Conservation (phyloP, 208 protist genomes). For the Acanthamoeba triangularis region DNA sequence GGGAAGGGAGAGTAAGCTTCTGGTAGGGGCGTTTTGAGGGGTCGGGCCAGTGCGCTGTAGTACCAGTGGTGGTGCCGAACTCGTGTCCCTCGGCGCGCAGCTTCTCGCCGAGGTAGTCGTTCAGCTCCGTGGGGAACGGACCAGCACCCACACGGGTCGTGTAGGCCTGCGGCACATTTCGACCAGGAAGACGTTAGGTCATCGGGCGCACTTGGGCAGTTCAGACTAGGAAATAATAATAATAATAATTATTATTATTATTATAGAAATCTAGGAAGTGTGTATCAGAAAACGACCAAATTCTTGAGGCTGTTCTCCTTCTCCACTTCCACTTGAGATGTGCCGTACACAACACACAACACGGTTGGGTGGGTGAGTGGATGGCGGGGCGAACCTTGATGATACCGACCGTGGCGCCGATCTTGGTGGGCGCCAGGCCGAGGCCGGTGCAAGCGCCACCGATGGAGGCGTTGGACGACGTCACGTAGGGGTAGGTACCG, state of each 20-base stretch:
- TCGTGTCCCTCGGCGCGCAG: slow-evolving; percentile 88
- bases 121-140: slow-evolving; percentile 88
- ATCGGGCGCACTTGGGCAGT: neutral
- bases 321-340: neutral
- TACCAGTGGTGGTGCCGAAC: slow-evolving; percentile 92
- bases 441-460: slow-evolving; percentile 86
- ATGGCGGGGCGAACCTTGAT: slow-evolving; percentile 87
- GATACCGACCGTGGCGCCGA: slow-evolving; percentile 88
- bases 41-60: slow-evolving; percentile 5
- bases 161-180: slow-evolving; percentile 85
- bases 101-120: slow-evolving; percentile 75
- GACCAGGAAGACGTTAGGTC: neutral
- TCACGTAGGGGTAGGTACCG: slow-evolving; percentile 94
- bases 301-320: slow-evolving; percentile 35
- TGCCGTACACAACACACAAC: no score
- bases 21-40: neutral
- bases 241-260: no score
- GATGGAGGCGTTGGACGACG: slow-evolving; percentile 88
- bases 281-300: slow-evolving; percentile 56
- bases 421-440: slow-evolving; percentile 89
- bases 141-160: slow-evolving; percentile 90
- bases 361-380: no score
- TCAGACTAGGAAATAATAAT: neutral
- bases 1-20: neutral
- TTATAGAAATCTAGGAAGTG: slow-evolving; percentile 38